Evolutionary conservation across 768 basidiomycete species (phyloP).

Genomic region (Serendipita sp.): DNA sequence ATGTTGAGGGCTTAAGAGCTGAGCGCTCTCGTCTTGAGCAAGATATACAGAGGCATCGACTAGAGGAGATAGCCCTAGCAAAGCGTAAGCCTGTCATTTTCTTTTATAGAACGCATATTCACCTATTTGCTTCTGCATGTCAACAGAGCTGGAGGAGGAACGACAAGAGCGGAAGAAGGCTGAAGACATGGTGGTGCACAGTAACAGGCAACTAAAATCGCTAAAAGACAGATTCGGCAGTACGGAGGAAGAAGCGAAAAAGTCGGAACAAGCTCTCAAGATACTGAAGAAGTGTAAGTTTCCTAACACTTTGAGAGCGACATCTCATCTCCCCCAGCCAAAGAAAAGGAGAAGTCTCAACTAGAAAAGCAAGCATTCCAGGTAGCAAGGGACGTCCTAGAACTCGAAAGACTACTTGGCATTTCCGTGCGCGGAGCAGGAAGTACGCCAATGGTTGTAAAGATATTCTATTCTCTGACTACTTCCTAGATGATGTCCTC

Average conservation of each 20-base stretch:
- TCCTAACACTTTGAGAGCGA: neutral
- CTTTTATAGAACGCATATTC: neutral
- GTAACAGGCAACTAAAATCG: neutral
- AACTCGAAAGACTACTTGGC: neutral
- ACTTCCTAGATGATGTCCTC: slow-evolving; percentile 34
- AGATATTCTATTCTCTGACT: neutral
- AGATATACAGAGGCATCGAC: neutral
- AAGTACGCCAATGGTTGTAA: neutral
- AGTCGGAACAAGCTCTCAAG: neutral
- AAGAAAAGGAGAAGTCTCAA: slow-evolving; percentile 2
- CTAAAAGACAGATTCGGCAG: neutral
- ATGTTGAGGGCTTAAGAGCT: neutral
- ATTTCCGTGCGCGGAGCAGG: neutral
- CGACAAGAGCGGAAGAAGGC: neutral
- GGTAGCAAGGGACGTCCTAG: neutral
- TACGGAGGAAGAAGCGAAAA: neutral
- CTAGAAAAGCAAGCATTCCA: slow-evolving; percentile 2
- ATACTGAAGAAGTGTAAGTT: neutral
- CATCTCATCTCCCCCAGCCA: neutral
- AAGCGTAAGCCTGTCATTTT: neutral
- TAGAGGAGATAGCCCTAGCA: neutral
- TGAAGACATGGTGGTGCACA: slow-evolving; percentile 2
- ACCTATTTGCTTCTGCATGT: neutral
- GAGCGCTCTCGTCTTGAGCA: neutral
- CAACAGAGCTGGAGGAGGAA: neutral